Evolutionary conservation across 768 basidiomycete genomes (phyloP).

Genomic region (Chalciporus pseudorubinellus): DNA sequence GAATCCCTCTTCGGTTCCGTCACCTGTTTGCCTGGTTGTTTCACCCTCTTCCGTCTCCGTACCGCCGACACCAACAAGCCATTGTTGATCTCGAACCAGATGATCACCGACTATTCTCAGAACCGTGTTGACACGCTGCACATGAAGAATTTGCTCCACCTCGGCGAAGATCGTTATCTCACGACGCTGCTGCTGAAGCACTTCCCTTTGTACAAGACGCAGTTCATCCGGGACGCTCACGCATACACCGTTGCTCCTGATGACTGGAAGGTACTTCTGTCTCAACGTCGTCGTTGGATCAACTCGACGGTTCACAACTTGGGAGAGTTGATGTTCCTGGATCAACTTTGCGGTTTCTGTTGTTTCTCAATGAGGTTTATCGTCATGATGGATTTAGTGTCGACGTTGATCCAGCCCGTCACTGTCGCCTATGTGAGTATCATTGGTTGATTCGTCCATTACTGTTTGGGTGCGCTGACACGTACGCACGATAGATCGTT

Average conservation of each 20-base stretch:
- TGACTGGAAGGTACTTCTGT: slow-evolving; percentile 90
- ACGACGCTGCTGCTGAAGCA: slow-evolving; percentile 95
- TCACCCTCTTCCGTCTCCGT: slow-evolving; percentile 93
- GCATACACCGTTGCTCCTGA: slow-evolving; percentile 95
- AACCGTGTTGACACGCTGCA: slow-evolving; percentile 96
- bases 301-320: slow-evolving; percentile 99
- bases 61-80: slow-evolving; percentile 96
- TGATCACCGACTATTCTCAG: slow-evolving; percentile 92
- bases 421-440: slow-evolving; percentile 83
- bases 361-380: slow-evolving; percentile 99
- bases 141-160: slow-evolving; percentile 97
- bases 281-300: slow-evolving; percentile 98
- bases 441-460: background rate
- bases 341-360: slow-evolving; percentile 93
- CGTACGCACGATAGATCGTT: slow-evolving; percentile 53
- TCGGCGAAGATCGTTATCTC: slow-evolving; percentile 98
- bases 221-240: slow-evolving; percentile 91
- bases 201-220: slow-evolving; percentile 92
- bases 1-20: slow-evolving; percentile 96
- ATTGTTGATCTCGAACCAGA: slow-evolving; percentile 83
- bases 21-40: slow-evolving; percentile 98
- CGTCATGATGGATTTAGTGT: slow-evolving; percentile 94
- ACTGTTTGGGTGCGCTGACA: slow-evolving; percentile 5
- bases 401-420: slow-evolving; percentile 81
- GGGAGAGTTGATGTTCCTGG: slow-evolving; percentile 87